phyloP scores from a whole-genome alignment of 129 eudicot species.

The Flaveria ramosissima region DNA sequence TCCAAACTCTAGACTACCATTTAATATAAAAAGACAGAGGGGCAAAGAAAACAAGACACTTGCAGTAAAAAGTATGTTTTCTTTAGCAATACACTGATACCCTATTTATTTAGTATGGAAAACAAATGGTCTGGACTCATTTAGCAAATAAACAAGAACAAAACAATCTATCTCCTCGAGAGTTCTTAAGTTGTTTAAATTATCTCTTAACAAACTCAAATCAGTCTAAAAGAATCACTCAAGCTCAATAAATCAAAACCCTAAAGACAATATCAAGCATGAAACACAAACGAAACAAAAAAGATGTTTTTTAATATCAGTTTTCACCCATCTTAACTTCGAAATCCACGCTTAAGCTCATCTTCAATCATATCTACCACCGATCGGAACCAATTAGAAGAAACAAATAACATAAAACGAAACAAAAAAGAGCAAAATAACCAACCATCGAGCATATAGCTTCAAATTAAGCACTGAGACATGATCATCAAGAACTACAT shows the following conservation, averaged over 20 bases:
- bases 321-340: background rate
- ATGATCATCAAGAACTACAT: background rate
- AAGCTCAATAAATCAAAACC: background rate
- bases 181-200: background rate
- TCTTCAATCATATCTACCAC: background rate
- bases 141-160: background rate
- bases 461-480: background rate
- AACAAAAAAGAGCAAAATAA: constrained; percentile 8
- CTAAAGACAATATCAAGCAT: background rate
- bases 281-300: background rate
- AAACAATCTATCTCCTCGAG: background rate
- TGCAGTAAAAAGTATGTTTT: too few relatives aligned
- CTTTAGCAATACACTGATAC: too few relatives aligned
- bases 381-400: background rate
- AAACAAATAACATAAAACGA: background rate
- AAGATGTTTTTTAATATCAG: too few relatives aligned
- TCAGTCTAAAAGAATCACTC: background rate
- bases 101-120: too few relatives aligned
- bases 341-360: constrained; percentile 5
- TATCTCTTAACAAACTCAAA: background rate
- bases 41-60: background rate
- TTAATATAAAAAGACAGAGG: background rate
- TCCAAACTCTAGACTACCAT: background rate
- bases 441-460: background rate
- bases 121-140: too few relatives aligned